Percentiles rank a stretch among this genome's conserved stretches.
These are phyloP conservation scores for Capsicum chinense DNA, from an alignment of 257 asterid species.

Conservation along the genomic window DNA sequence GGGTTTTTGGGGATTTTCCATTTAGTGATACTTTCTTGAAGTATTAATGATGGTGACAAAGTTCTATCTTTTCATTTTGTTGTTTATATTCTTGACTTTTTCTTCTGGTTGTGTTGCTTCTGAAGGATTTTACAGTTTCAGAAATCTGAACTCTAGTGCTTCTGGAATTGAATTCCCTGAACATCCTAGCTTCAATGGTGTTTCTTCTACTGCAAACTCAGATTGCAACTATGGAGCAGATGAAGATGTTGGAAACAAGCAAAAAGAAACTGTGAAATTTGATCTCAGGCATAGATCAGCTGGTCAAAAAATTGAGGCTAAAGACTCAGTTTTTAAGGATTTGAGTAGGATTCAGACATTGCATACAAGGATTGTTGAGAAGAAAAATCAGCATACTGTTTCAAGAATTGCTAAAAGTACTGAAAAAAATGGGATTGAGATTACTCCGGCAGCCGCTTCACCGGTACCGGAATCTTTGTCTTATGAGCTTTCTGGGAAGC, in stretches of 20 bases:
- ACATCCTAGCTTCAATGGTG: conserved; percentile 47
- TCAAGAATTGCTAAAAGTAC: conserved; percentile 44
- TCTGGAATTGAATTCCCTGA: conserved; percentile 54
- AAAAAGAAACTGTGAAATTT: conserved; percentile 55
- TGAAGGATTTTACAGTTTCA: conserved; percentile 34
- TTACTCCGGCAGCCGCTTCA: conserved; percentile 34
- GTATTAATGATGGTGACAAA: conserved; percentile 27
- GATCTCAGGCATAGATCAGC: conserved; percentile 61
- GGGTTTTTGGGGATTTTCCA: not conserved
- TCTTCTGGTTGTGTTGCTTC: conserved; percentile 37
- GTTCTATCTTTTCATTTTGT: conserved; percentile 30
- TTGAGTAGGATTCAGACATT: conserved; percentile 69
- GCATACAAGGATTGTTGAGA: conserved; percentile 62
- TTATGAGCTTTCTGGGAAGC: conserved; percentile 47
- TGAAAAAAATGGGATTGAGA: not conserved
- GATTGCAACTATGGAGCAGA: conserved; percentile 44
- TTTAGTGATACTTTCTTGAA: not conserved
- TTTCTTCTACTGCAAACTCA: conserved; percentile 40
- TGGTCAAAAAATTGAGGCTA: conserved; percentile 39
- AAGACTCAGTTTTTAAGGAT: conserved; percentile 58
- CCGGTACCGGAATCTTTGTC: conserved; percentile 39
- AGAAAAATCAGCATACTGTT: conserved; percentile 55
- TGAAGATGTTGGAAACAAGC: conserved; percentile 21
- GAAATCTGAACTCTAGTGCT: conserved; percentile 40
- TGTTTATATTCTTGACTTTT: conserved; percentile 42